Percentiles rank a stretch among this genome's conserved stretches.
phyloP scores from a whole-genome alignment of 2,329 filamentous ascomycete species.

The Alternaria triticimaculans region DNA sequence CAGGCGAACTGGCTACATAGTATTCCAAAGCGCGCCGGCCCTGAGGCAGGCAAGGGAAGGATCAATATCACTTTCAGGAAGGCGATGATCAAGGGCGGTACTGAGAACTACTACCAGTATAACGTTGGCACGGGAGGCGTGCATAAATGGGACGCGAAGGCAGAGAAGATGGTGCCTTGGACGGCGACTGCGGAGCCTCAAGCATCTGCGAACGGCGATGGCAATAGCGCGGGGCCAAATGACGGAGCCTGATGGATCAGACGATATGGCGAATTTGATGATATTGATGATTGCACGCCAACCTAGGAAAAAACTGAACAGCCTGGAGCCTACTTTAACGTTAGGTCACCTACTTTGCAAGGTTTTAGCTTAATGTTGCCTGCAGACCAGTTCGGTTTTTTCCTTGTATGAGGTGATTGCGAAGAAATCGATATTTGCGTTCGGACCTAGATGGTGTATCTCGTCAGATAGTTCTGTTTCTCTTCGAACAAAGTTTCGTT shows the following conservation, averaged over 20 bases:
- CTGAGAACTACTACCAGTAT: conserved; percentile 84
- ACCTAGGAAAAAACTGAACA: background rate
- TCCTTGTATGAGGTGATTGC: background rate
- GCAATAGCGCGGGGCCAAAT: background rate
- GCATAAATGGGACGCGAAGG: conserved; percentile 69
- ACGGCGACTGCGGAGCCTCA: conserved; percentile 4
- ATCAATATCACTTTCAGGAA: conserved; percentile 79
- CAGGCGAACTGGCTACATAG: conserved; percentile 77
- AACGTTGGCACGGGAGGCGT: conserved; percentile 75
- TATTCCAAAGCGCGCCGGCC: conserved; percentile 75
- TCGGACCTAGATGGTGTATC: background rate
- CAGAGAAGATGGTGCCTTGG: conserved; percentile 59
- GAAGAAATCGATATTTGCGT: background rate
- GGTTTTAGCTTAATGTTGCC: too few species aligned
- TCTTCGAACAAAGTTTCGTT: background rate
- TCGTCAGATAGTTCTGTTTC: background rate
- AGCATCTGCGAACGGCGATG: background rate
- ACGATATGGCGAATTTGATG: background rate
- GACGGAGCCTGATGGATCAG: background rate
- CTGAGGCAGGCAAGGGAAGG: conserved; percentile 65
- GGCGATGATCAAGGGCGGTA: conserved; percentile 74
- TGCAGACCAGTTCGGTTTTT: too few species aligned
- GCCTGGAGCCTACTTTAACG: too few species aligned
- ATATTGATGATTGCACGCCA: background rate
- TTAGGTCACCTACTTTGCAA: too few species aligned